Conservation (phyloP, 257 asterid genomes). For the Nyctanthes arbortristis region DNA sequence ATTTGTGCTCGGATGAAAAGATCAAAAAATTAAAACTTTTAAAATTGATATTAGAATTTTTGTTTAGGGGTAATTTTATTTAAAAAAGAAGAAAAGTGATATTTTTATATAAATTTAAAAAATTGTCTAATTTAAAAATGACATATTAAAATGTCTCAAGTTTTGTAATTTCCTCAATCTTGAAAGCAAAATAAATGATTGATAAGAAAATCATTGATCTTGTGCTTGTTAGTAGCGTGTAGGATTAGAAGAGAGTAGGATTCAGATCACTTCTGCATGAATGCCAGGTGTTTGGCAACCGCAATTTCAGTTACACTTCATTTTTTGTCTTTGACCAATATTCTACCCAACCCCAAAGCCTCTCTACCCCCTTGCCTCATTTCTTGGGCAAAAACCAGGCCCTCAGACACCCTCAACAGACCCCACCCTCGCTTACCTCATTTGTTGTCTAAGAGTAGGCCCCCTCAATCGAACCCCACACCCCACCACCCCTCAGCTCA, state of each 20-base stretch:
- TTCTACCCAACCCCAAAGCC: background rate
- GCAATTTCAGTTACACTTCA: conserved; percentile 7
- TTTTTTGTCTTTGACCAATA: conserved; percentile 20
- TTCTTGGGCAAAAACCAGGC: background rate
- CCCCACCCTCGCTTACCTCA: background rate
- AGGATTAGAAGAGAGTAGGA: conserved; percentile 6
- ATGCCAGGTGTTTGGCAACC: conserved; percentile 34
- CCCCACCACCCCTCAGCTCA: background rate
- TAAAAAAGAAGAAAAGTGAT: no score
- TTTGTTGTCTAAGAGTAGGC: background rate
- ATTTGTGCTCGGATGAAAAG: no score
- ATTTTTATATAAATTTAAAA: no score
- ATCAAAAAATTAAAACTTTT: no score
- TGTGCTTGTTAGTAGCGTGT: background rate
- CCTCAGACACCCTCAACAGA: background rate
- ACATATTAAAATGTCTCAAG: no score
- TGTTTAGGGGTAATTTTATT: no score
- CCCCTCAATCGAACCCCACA: background rate
- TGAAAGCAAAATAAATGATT: background rate
- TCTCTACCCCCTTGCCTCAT: background rate
- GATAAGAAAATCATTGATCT: no score
- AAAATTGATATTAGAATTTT: no score
- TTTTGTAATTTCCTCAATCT: no score
- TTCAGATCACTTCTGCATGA: background rate
- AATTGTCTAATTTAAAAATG: no score